Evolutionary conservation across 306 rosid species (phyloP), one percentile per base, ranked within the genome.

Genomic region (Bauhinia variegata): DNA sequence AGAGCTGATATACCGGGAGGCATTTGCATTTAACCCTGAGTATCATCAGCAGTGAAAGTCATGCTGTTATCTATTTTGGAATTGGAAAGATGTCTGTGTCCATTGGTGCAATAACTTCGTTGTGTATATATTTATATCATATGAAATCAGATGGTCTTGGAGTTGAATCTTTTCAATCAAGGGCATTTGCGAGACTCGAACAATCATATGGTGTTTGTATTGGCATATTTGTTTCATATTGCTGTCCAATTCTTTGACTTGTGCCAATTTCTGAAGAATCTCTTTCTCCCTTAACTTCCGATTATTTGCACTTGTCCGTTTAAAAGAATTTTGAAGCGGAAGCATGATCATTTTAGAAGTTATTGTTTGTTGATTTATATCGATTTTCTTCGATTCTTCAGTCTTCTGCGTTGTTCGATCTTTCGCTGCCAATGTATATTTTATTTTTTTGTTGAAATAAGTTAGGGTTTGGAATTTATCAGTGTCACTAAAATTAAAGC

Each of bases 21-120:
- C 97, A 11, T 82, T 95, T 56, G 99, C 99, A 41, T 95, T 90
- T 76, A 95, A 95, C 82, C 99, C 91, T 0, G 96, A 90, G 80
- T 88, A 88, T 67, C 96, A 73, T 78, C 86, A 77, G 18, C 75
- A 70, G 70, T 82, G 50, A 80, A 43, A 80, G 70, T 43, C 47
- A 11, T 42, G 47, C 67, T 72, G 36, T 65, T 50, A 47, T 65
- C 28, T 23, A 23, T 1, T 23, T 23, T 65, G 82, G 78, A 63
- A 75, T 75, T 73, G 79, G 65, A 65, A n/a, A 63, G 73, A 41
- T 83, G 69, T 60, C 67, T 51, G 66, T 68, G 78, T 75, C 81
- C 71, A 71, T 67, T 75, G 73, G 70, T 74, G 70, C 54, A 63
- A 78, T 39, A 78, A 81, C 77, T 75, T 83, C 80, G 47, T 79